phyloP scores from a whole-genome alignment of 2,329 filamentous ascomycete genomes.

The Metarhizium brunneum region DNA sequence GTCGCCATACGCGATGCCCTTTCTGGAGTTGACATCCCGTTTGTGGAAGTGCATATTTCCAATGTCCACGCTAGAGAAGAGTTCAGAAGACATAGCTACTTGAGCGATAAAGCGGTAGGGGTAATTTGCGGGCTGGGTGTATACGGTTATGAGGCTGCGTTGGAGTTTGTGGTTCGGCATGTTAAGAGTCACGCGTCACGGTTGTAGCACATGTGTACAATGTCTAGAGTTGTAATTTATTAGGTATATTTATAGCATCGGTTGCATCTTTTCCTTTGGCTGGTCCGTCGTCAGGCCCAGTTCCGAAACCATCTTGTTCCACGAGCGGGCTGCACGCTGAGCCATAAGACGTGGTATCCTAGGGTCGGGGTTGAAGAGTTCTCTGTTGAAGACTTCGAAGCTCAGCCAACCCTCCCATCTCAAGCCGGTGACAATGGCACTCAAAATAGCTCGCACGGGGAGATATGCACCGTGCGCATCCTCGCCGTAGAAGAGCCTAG shows the following conservation, averaged over 20 bases:
- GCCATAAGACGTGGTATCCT: conserved; percentile 50
- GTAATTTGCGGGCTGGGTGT: conserved; percentile 62
- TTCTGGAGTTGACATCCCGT: conserved; percentile 58
- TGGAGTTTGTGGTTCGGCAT: conserved; percentile 43
- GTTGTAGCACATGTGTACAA: conserved; percentile 1
- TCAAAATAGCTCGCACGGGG: conserved; percentile 51
- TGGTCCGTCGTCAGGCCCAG: conserved; percentile 12
- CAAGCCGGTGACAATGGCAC: conserved; percentile 52
- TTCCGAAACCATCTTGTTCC: conserved; percentile 33
- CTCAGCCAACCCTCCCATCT: conserved; percentile 63
- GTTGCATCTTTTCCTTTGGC: conserved; percentile 17
- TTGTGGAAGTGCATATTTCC: conserved; percentile 68
- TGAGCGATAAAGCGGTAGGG: conserved; percentile 66
- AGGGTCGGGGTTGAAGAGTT: conserved; percentile 41
- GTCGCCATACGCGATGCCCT: conserved; percentile 69
- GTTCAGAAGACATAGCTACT: conserved; percentile 60
- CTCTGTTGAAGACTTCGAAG: conserved; percentile 55
- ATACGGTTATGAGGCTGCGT: conserved; percentile 51
- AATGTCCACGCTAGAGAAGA: conserved; percentile 65
- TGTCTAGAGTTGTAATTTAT: conserved; percentile 2
- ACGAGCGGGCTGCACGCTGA: conserved; percentile 44
- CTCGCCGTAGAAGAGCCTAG: conserved; percentile 49
- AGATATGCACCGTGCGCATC: conserved; percentile 55
- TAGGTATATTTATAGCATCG: conserved; percentile 19
- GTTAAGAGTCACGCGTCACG: conserved; percentile 23